Evolutionary conservation across 2,329 filamentous ascomycete species (phyloP).

Genomic region (Scytalidium sp.): DNA sequence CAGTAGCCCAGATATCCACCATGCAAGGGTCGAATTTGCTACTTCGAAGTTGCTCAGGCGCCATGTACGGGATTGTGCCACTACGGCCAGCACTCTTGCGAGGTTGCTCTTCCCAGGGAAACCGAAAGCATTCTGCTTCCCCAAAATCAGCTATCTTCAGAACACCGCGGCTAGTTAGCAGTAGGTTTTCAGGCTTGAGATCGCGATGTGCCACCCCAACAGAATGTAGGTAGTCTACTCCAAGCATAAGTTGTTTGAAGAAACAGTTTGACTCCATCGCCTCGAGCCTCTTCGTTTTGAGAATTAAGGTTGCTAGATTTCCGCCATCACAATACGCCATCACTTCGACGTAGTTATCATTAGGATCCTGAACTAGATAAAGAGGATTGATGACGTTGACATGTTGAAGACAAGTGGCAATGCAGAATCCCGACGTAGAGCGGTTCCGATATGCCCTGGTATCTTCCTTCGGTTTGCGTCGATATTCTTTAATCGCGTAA

Average conservation of each 20-base stretch:
- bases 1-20: constrained; percentile 67
- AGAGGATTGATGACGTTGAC: background rate
- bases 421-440: background rate
- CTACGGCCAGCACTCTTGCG: constrained; percentile 56
- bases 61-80: constrained; percentile 79
- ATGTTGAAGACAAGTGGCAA: background rate
- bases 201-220: constrained; percentile 85
- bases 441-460: background rate
- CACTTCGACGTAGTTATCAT: background rate
- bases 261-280: constrained; percentile 66
- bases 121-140: constrained; percentile 75
- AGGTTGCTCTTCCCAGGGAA: constrained; percentile 37
- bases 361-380: background rate
- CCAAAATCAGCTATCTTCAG: constrained; percentile 88
- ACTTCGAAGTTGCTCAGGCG: constrained; percentile 74
- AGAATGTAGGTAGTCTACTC: constrained; percentile 73
- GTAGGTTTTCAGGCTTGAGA: constrained; percentile 81
- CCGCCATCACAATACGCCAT: background rate
- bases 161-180: constrained; percentile 72
- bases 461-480: background rate
- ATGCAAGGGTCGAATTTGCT: constrained; percentile 66
- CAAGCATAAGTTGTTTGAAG: constrained; percentile 81
- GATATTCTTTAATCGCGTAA: background rate
- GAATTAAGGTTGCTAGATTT: background rate
- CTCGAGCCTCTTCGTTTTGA: background rate